Base-by-base conservation (phyloP, 306 rosid species). In the Mimosa pudica region DNA sequence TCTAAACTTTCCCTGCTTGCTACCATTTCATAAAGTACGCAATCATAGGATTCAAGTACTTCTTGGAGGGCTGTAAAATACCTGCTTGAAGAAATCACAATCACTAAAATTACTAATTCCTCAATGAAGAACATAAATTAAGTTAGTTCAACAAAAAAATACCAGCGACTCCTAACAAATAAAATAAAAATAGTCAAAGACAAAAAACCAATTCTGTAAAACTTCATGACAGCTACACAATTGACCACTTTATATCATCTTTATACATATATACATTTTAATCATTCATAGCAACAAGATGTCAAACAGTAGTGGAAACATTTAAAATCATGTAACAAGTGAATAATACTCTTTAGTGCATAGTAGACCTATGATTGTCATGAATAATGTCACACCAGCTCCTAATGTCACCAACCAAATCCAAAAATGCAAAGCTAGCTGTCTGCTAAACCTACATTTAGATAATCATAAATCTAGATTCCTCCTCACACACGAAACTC, bases 11-110 rank as follows among this genome's bases (percentile, higher is more conserved):
- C 97, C 90, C 87, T 89, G 86, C 98, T 95, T 8, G 98, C 86
- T 35, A 95, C 98, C 98, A 95, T 95, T 87, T 95, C 98, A 82
- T 90, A 95, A 62, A 95, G 97, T 79, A 92, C 92, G 78, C 93
- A 91, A 75, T 95, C 98, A 78, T 92, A 95, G 48, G 93, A 54
- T 78, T 92, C 96, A 30, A 95, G 98, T 85, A 92, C 92, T 80
- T 90, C 89, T 72, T 95, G 98, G 61, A 95, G 95, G 80, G 92
- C 87, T 65, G 54, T 76, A 83, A 95, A 95, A 89, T 95, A 95
- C 87, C 98, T 95, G 93, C 44, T 71, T 71, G 44, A 33, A 52
- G 58, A 46, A 83, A 77, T 66, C 32, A 32, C 70, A 44, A 67
- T 64, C 14, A 77, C 73, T 54, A 33, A 45, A 33, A 55, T 18